phyloP scores from a whole-genome alignment of 148 eudicot species.

The Talinum fruticosum region DNA sequence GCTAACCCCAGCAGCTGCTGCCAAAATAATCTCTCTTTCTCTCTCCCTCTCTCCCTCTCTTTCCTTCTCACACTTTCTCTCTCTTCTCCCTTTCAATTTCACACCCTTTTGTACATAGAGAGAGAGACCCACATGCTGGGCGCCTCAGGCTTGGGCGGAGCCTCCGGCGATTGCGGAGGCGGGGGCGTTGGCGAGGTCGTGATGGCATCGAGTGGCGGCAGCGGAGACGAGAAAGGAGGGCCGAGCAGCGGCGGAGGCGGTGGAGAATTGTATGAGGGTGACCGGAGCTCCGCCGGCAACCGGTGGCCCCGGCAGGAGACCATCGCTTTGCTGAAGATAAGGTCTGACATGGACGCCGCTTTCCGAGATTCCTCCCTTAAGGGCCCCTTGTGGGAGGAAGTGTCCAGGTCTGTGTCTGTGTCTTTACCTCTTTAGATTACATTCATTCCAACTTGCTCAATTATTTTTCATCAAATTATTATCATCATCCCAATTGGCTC shows the following conservation, averaged over 20 bases:
- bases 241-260: background rate
- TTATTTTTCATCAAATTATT: background rate
- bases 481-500: no score
- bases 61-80: background rate
- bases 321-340: constrained; percentile 65
- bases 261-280: constrained; percentile 30
- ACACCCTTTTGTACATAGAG: background rate
- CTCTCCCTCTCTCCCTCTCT: constrained; percentile 15
- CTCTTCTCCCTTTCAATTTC: background rate
- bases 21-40: background rate
- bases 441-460: background rate
- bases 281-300: constrained; percentile 58
- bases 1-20: background rate
- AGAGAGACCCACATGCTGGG: constrained; percentile 39
- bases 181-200: constrained; percentile 11
- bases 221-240: constrained; percentile 25
- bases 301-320: constrained; percentile 99
- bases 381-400: constrained; percentile 95
- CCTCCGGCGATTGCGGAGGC: constrained; percentile 35
- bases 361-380: constrained; percentile 91
- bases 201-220: background rate
- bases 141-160: constrained; percentile 27
- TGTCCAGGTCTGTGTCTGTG: constrained; percentile 56
- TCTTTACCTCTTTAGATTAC: no score
- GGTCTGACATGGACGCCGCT: constrained; percentile 87